These are phyloP conservation scores for Cladophialophora immunda DNA, from an alignment of 2,329 filamentous ascomycete genomes.

Conservation along the genomic window DNA sequence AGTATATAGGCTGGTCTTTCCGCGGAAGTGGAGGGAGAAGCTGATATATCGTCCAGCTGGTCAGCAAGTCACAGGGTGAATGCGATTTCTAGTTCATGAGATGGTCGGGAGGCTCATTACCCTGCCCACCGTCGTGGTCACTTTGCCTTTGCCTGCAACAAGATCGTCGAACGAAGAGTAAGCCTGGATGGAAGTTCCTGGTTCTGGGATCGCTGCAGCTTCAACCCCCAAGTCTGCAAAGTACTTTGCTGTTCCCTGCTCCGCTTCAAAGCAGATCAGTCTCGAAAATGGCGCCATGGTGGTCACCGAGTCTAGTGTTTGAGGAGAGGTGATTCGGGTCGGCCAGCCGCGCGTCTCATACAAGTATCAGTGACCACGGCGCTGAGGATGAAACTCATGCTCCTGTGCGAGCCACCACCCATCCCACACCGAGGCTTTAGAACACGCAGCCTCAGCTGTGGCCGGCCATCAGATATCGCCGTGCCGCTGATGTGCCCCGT, in stretches of 20 bases:
- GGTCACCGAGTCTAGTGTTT: neutral
- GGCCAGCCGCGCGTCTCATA: neutral
- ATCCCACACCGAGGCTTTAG: neutral
- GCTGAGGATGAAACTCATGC: neutral
- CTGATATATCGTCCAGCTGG: neutral
- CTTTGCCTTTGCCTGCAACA: neutral
- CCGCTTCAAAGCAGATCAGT: conserved; percentile 4
- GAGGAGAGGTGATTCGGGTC: neutral
- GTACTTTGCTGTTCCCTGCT: neutral
- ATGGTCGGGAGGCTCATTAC: neutral
- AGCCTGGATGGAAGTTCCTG: neutral
- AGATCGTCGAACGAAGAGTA: conserved; percentile 9
- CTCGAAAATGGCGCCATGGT: neutral
- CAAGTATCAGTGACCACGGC: neutral
- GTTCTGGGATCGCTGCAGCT: neutral
- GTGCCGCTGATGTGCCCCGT: neutral
- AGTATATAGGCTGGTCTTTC: conserved; percentile 5
- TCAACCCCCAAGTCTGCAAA: conserved; percentile 7
- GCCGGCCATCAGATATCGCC: neutral
- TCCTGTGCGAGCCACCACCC: neutral
- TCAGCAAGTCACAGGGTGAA: neutral
- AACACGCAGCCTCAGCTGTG: neutral
- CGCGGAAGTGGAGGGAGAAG: conserved; percentile 4
- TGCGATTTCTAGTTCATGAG: too few relatives aligned
- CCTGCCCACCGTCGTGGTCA: neutral